Evolutionary conservation across 2,329 filamentous ascomycete genomes (phyloP), one percentile per base, ranked within the genome.

Genomic region (Calonectria fujianensis): DNA sequence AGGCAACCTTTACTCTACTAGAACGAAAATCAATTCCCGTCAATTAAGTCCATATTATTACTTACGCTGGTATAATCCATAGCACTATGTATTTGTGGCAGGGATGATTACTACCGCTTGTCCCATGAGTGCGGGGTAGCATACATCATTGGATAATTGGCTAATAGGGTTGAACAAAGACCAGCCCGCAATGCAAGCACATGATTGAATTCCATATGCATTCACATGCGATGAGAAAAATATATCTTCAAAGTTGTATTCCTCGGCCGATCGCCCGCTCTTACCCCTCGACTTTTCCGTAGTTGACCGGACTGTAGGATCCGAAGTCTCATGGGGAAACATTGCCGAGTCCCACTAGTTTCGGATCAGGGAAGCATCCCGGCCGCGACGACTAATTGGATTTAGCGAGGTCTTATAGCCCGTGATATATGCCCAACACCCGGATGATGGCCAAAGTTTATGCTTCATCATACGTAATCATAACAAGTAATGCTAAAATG

Each of bases 241-340:
- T 50, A 63, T 24, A 4, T n/a, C 29, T 32, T 8, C 24, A 59
- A 31, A 45, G 72, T 74, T 45, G 37, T 45, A 75, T 75, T 66
- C 72, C 74, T 76, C 76, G 76, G 76, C 66, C 57, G 39, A 39
- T 72, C 72, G 70, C 50, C 74, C 61, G 65, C 41, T 68, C 69
- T 73, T 69, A 65, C 54, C 24, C 50, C 61, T 50, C 31, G 52
- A 57, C 31, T 45, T 54, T 66, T 32, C 6, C 37, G 54, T 52
- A 32, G 29, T 32, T 24, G 54, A 52, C 54, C 70, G 54, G 24
- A 27, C 45, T 32, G 35, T n/a, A 63, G 65, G 76, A 78, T 78
- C 72, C 74, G 48, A 67, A 66, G 27, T 73, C 72, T 68, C 65
- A 74, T 73, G 52, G 59, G 74, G 76, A 75, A 78, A 48, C 59